Percentiles rank a stretch among this genome's conserved stretches.
Evolutionary conservation across 257 asterid genomes (phyloP).

Genomic region (Galeopsis tetrahit): DNA sequence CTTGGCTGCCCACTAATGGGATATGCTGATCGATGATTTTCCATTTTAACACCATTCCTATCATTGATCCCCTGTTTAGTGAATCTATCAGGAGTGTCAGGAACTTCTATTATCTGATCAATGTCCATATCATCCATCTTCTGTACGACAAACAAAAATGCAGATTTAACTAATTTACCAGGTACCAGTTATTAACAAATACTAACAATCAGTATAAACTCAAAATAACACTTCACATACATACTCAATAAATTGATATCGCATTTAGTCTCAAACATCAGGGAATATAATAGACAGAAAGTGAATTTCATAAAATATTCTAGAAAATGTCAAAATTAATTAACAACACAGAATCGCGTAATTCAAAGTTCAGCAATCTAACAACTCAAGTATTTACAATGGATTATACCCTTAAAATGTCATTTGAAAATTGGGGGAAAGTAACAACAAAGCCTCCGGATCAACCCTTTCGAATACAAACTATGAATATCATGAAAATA

Average conservation of each 20-base stretch:
- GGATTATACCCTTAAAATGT: constrained; percentile 8
- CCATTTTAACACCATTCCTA: constrained; percentile 36
- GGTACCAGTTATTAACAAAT: constrained; percentile 14
- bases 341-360: not conserved
- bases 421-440: not conserved
- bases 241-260: constrained; percentile 13
- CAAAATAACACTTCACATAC: constrained; percentile 17
- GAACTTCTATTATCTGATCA: constrained; percentile 60
- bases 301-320: constrained; percentile 9
- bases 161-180: constrained; percentile 1
- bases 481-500: not conserved
- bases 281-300: constrained; percentile 20
- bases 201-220: constrained; percentile 9
- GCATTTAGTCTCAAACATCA: constrained; percentile 22
- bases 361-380: constrained; percentile 5
- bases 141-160: constrained; percentile 44
- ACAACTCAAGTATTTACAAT: not conserved
- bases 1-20: constrained; percentile 35
- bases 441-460: not conserved
- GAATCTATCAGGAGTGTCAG: constrained; percentile 82
- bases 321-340: constrained; percentile 2
- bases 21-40: constrained; percentile 31
- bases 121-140: constrained; percentile 66
- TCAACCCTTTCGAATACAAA: constrained; percentile 14
- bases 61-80: constrained; percentile 36